phyloP scores from a whole-genome alignment of 257 asterid genomes.

The Coffea canephora region DNA sequence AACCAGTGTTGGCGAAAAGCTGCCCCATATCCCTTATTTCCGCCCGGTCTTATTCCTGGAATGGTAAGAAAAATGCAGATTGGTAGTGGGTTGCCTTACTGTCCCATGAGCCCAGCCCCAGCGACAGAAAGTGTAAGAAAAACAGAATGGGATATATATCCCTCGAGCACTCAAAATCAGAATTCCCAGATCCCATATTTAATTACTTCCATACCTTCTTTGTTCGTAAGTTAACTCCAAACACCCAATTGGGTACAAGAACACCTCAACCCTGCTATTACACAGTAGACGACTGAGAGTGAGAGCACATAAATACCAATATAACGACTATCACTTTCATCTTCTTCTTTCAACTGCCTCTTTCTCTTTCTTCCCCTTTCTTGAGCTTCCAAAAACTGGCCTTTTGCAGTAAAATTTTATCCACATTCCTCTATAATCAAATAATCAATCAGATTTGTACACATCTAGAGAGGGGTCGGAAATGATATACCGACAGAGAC shows the following conservation, averaged over 20 bases:
- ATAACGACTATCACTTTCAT: slow-evolving; percentile 16
- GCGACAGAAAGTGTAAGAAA: not conserved
- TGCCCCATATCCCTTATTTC: too few species aligned
- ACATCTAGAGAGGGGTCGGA: not conserved
- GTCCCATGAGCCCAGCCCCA: too few species aligned
- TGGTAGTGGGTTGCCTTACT: too few species aligned
- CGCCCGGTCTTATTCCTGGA: too few species aligned
- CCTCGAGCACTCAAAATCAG: not conserved
- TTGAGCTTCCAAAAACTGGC: not conserved
- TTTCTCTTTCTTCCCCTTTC: not conserved
- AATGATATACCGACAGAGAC: slow-evolving; percentile 1
- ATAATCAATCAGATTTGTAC: not conserved
- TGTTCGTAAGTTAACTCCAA: too few species aligned
- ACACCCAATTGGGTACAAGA: not conserved
- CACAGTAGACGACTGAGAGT: too few species aligned
- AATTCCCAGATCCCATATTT: not conserved
- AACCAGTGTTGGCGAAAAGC: too few species aligned
- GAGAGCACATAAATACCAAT: not conserved
- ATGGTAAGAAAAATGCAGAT: too few species aligned
- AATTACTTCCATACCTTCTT: not conserved
- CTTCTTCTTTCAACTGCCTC: slow-evolving; percentile 18
- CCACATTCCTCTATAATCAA: too few species aligned
- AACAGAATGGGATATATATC: not conserved
- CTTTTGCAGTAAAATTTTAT: not conserved
- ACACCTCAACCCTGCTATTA: not conserved